Evolutionary conservation across 2,329 filamentous ascomycete genomes (phyloP).

Genomic region (Talaromyces atroroseus): DNA sequence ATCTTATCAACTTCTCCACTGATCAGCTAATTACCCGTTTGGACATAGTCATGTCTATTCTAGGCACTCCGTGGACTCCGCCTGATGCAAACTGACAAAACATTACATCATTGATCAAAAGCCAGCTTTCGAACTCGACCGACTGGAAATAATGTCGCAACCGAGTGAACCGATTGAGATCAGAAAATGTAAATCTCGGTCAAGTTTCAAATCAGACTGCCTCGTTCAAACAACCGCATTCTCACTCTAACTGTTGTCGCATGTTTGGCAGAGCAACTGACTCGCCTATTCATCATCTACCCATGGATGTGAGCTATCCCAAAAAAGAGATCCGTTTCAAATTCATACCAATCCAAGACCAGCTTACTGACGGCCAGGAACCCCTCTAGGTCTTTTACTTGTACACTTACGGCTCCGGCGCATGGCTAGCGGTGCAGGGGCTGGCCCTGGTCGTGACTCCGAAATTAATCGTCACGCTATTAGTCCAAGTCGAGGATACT

Average conservation of each 20-base stretch:
- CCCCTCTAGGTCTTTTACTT: constrained; percentile 37
- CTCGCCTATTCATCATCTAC: not conserved
- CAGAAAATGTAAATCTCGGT: too few species aligned
- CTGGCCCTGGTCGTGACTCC: constrained; percentile 55
- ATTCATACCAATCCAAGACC: too few species aligned
- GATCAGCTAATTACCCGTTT: not conserved
- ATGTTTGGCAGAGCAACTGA: not conserved
- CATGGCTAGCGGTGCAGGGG: constrained; percentile 42
- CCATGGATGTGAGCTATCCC: constrained; percentile 17
- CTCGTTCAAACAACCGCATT: not conserved
- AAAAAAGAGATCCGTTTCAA: not conserved
- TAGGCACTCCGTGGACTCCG: not conserved
- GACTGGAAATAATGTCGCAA: too few species aligned
- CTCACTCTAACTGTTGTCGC: too few species aligned
- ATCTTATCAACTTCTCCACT: not conserved
- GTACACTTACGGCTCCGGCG: constrained; percentile 42
- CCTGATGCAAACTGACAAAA: constrained; percentile 12
- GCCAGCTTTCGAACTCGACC: too few species aligned
- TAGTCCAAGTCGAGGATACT: constrained; percentile 47
- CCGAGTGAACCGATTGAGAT: too few species aligned
- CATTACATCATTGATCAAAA: constrained; percentile 10
- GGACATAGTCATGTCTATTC: not conserved
- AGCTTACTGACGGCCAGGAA: not conserved
- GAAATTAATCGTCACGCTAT: constrained; percentile 55
- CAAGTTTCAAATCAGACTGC: not conserved